These are phyloP conservation scores for Cucurbita pepo DNA, from an alignment of 306 rosid species.

Conservation along the genomic window DNA sequence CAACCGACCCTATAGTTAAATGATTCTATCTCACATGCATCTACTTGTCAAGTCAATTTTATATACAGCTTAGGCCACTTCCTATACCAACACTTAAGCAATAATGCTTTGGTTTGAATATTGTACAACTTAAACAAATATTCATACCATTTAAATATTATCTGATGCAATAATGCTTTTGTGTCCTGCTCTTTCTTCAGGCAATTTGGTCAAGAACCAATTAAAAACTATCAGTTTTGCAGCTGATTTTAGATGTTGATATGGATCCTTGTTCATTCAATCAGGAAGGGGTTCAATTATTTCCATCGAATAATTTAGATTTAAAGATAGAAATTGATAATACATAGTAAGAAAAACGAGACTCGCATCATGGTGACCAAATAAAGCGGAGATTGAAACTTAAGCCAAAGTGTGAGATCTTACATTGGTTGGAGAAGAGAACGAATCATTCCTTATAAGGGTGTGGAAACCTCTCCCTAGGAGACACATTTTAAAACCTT, in stretches of 20 bases:
- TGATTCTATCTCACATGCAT: conserved; percentile 3
- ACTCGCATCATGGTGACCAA: not conserved
- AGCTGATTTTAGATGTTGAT: not conserved
- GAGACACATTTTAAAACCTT: too few species aligned
- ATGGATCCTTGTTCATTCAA: not conserved
- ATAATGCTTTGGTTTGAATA: not conserved
- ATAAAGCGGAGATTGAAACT: not conserved
- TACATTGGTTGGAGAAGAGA: too few species aligned
- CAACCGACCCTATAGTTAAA: not conserved
- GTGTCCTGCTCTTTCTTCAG: not conserved
- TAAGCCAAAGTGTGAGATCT: too few species aligned
- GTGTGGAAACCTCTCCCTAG: too few species aligned
- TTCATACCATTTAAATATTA: not conserved
- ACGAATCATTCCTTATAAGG: too few species aligned
- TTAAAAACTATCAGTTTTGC: not conserved
- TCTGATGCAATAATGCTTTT: not conserved
- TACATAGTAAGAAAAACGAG: not conserved
- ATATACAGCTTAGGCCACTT: not conserved
- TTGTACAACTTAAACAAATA: not conserved
- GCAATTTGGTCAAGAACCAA: not conserved
- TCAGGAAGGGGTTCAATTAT: not conserved
- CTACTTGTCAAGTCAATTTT: not conserved
- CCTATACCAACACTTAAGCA: not conserved
- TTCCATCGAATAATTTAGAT: not conserved
- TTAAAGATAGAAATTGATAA: not conserved